Evolutionary conservation across 148 eudicot genomes (phyloP), one percentile per base, ranked within the genome.

Genomic region (Limonium bicolor): DNA sequence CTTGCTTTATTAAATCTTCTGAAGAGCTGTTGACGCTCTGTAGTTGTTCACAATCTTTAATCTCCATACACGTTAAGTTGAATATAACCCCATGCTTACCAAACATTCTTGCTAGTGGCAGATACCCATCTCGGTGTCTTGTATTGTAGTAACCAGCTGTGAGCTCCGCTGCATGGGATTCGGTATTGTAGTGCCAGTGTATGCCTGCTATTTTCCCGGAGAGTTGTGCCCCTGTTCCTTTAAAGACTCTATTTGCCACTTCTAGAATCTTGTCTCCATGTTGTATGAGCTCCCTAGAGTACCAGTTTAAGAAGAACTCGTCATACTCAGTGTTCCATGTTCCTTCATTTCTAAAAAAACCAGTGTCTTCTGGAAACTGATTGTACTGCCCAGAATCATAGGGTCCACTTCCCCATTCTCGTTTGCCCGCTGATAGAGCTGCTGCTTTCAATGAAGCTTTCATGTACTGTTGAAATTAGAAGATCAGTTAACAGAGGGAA

Each of bases 1-100:
- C 94, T 59, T 83, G 94, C 53, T 61, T 59, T 30, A 83, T 87
- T 30, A 83, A 48, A 9, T 78, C 87, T 57, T 83, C 88, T 2
- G 88, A 87, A 3, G 88, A 83, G 76, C 84, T 75, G 36, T 62
- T 70, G 40, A 83, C 94, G 19, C 61, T 46, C 15, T 59, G 60
- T 28, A 84, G 81, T 57, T 83, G 94, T 53, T 83, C 84, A 11
- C 71, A 44, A 15, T 83, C 88, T 58, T 74, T 79, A 87, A 83
- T 83, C 47, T 83, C 94, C 94, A 83, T 83, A 54, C 94, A 83
- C 3, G 94, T 83, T 38, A 83, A 83, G 60, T 83, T 83, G 23
- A 83, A 50, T 8, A 73, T 71, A 0, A 68, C 88, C 3, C 69
- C 72, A 27, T 76, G 63, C 46, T 66, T 79, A 5, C 64, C 67